Evolutionary conservation across 345 rosid species (phyloP).

Genomic region (Excoecaria agallocha): DNA sequence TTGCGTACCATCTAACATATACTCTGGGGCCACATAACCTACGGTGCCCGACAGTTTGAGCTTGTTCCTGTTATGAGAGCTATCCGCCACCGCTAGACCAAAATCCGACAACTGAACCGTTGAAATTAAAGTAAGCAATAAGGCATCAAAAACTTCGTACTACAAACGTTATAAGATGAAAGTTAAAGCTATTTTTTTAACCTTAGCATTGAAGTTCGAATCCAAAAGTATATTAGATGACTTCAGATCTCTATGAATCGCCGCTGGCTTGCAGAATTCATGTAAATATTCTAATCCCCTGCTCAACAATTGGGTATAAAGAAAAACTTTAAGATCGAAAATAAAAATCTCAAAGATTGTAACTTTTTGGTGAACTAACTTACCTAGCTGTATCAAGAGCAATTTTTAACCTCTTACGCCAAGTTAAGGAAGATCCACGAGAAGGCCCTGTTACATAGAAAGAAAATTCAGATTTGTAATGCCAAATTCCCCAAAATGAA

Average conservation of each 20-base stretch:
- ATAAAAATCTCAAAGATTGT: background rate
- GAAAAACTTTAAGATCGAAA: slow-evolving; percentile 4
- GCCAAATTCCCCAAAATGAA: background rate
- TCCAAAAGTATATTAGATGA: slow-evolving; percentile 91
- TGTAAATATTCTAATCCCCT: slow-evolving; percentile 97
- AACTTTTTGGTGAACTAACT: slow-evolving; percentile 20
- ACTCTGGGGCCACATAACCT: slow-evolving; percentile 97
- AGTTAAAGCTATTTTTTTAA: slow-evolving; percentile 21
- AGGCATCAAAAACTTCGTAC: background rate
- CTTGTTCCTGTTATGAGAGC: slow-evolving; percentile 60
- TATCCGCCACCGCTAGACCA: slow-evolving; percentile 84
- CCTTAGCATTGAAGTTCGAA: slow-evolving; percentile 91
- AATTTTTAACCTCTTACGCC: slow-evolving; percentile 90
- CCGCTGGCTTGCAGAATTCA: slow-evolving; percentile 80
- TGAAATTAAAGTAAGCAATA: slow-evolving; percentile 8
- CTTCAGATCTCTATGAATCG: slow-evolving; percentile 98
- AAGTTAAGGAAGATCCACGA: slow-evolving; percentile 64
- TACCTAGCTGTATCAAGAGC: slow-evolving; percentile 90
- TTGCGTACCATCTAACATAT: slow-evolving; percentile 73
- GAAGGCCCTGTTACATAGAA: slow-evolving; percentile 53
- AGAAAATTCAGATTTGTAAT: background rate
- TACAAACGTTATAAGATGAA: background rate
- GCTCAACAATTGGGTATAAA: slow-evolving; percentile 31
- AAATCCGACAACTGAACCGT: slow-evolving; percentile 84
- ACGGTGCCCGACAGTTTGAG: slow-evolving; percentile 91